Percentiles rank a stretch among this genome's conserved stretches.
Evolutionary conservation across 768 basidiomycete species (phyloP).

Genomic region (Amanita muscaria): DNA sequence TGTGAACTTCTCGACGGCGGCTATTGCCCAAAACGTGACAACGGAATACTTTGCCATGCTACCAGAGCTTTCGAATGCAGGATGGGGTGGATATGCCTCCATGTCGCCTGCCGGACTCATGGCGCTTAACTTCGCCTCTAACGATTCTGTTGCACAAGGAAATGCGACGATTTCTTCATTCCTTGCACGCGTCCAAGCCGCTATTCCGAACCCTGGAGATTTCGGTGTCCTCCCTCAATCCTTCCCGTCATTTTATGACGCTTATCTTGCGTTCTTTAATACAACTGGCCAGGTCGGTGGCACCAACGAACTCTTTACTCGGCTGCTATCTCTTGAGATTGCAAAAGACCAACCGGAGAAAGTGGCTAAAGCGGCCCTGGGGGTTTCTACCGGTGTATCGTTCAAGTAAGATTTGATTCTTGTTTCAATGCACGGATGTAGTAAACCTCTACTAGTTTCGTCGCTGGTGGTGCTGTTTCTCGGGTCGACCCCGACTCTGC

Average conservation of each 20-base stretch:
- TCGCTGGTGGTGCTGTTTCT: constrained; percentile 14
- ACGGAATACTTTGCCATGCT: constrained; percentile 27
- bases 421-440: not conserved
- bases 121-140: not conserved
- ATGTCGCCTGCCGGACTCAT: constrained; percentile 11
- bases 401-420: constrained; percentile 16
- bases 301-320: constrained; percentile 22
- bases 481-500: not conserved
- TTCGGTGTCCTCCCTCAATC: constrained; percentile 3
- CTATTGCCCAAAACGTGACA: constrained; percentile 20
- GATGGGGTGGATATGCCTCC: constrained; percentile 34
- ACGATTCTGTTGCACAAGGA: not conserved
- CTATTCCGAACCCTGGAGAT: not conserved
- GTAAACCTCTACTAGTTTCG: not conserved
- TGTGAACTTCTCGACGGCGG: constrained; percentile 24
- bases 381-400: constrained; percentile 12
- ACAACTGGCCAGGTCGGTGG: constrained; percentile 14
- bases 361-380: constrained; percentile 18
- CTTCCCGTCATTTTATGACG: constrained; percentile 19
- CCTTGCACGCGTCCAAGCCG: not conserved
- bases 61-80: constrained; percentile 29
- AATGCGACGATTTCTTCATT: not conserved
- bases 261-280: constrained; percentile 11
- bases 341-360: constrained; percentile 17
- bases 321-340: constrained; percentile 25